Evolutionary conservation across 1,139 yeast genomes (phyloP).

Genomic region (Candida sojae): DNA sequence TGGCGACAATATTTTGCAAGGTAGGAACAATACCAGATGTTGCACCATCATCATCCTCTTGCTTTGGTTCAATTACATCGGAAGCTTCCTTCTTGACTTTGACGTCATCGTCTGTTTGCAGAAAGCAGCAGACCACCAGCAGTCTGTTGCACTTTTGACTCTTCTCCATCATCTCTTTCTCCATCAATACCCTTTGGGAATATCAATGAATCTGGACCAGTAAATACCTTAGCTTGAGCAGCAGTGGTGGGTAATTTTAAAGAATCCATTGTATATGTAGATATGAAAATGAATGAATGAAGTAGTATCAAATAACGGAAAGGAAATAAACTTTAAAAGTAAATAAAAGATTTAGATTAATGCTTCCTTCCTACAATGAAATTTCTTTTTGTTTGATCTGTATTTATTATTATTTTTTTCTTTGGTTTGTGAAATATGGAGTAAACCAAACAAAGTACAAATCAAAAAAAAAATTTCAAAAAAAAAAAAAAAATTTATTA

Average conservation of each 20-base stretch:
- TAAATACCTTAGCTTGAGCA: constrained; percentile 76
- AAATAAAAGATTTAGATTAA: neutral
- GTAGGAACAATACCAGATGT: constrained; percentile 96
- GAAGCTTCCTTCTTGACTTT: constrained; percentile 25
- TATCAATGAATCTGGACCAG: constrained; percentile 65
- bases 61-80: constrained; percentile 40
- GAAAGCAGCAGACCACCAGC: constrained; percentile 1
- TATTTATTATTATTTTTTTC: neutral
- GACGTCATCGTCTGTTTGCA: constrained; percentile 12
- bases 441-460: neutral
- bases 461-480: neutral
- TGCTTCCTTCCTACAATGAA: neutral
- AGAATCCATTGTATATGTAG: constrained; percentile 56
- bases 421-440: too few relatives aligned
- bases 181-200: constrained; percentile 54
- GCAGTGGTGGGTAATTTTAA: constrained; percentile 77
- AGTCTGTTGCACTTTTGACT: constrained; percentile 2
- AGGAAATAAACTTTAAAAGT: constrained; percentile 1
- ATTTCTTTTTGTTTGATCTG: neutral
- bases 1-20: constrained; percentile 94
- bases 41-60: constrained; percentile 63
- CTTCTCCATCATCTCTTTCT: constrained; percentile 11
- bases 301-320: neutral
- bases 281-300: neutral
- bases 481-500: neutral